These are phyloP conservation scores for Phytopythium helicoides DNA, from an alignment of 352 stramenopile genomes.

Conservation along the genomic window DNA sequence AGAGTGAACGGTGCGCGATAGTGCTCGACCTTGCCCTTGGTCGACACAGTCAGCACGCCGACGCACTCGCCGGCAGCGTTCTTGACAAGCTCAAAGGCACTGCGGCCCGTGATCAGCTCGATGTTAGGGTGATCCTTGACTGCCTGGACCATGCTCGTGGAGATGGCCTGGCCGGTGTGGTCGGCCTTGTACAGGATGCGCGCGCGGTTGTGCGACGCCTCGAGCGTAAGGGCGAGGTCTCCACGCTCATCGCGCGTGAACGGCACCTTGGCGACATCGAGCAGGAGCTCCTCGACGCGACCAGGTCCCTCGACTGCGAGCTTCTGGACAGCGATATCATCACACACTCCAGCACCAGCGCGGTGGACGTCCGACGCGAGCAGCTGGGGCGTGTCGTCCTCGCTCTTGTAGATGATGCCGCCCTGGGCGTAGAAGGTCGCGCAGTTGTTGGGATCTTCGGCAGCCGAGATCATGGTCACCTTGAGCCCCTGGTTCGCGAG, in stretches of 20 bases:
- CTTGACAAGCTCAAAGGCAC: slow-evolving; percentile 76
- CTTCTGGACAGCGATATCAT: slow-evolving; percentile 90
- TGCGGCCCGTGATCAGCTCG: slow-evolving; percentile 63
- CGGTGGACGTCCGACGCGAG: slow-evolving; percentile 90
- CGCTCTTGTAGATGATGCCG: slow-evolving; percentile 94
- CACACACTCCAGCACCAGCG: slow-evolving; percentile 88
- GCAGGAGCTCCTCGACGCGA: slow-evolving; percentile 88
- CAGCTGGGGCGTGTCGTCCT: slow-evolving; percentile 82
- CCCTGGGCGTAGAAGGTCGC: slow-evolving; percentile 96
- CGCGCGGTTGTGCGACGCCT: slow-evolving; percentile 92
- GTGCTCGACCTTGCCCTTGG: slow-evolving; percentile 47
- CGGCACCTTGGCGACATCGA: slow-evolving; percentile 86
- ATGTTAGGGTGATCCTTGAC: slow-evolving; percentile 86
- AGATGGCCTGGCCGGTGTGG: slow-evolving; percentile 93
- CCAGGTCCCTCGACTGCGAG: slow-evolving; percentile 88
- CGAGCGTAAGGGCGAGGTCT: slow-evolving; percentile 73
- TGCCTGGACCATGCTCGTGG: slow-evolving; percentile 84
- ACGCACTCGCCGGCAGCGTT: slow-evolving; percentile 58
- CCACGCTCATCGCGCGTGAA: slow-evolving; percentile 83
- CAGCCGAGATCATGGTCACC: slow-evolving; percentile 79
- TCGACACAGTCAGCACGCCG: slow-evolving; percentile 69
- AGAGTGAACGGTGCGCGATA: slow-evolving; percentile 86
- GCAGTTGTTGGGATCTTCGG: slow-evolving; percentile 82
- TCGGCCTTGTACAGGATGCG: slow-evolving; percentile 94
- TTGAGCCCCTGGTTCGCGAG: slow-evolving; percentile 68